phyloP scores from a whole-genome alignment of 768 basidiomycete species.

The Russula griseocarnosa region DNA sequence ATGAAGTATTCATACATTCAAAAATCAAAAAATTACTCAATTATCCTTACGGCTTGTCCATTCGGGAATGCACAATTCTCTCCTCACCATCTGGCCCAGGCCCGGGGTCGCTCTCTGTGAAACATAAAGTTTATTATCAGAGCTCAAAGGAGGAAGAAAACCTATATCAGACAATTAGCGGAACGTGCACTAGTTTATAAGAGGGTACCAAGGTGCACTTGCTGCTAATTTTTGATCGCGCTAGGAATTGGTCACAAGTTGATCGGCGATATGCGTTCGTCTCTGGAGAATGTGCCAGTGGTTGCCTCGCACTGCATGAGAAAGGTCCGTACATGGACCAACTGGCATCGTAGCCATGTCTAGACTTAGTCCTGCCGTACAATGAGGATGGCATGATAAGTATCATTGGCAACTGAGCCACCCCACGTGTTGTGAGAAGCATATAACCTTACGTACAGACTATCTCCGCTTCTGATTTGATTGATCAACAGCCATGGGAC shows the following conservation, averaged over 20 bases:
- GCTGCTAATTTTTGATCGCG: not conserved
- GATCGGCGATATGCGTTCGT: not conserved
- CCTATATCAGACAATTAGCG: not conserved
- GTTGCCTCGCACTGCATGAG: too few relatives aligned
- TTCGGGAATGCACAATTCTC: not conserved
- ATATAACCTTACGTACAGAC: not conserved
- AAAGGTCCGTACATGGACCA: not conserved
- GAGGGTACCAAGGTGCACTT: not conserved
- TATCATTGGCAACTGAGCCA: not conserved
- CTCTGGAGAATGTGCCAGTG: not conserved
- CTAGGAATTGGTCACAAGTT: not conserved
- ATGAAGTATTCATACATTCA: not conserved
- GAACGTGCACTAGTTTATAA: not conserved
- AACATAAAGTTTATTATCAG: too few relatives aligned
- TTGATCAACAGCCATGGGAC: constrained; percentile 1
- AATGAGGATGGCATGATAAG: not conserved
- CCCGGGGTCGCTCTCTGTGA: too few relatives aligned
- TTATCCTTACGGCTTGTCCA: not conserved
- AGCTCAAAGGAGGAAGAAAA: too few relatives aligned
- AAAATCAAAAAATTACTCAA: not conserved
- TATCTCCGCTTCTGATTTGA: constrained; percentile 5
- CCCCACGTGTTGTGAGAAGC: not conserved
- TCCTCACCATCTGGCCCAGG: too few relatives aligned
- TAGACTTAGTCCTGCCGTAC: not conserved
- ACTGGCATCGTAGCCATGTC: not conserved